phyloP scores from a whole-genome alignment of 139 green algal species.

The Micractinium conductrix region DNA sequence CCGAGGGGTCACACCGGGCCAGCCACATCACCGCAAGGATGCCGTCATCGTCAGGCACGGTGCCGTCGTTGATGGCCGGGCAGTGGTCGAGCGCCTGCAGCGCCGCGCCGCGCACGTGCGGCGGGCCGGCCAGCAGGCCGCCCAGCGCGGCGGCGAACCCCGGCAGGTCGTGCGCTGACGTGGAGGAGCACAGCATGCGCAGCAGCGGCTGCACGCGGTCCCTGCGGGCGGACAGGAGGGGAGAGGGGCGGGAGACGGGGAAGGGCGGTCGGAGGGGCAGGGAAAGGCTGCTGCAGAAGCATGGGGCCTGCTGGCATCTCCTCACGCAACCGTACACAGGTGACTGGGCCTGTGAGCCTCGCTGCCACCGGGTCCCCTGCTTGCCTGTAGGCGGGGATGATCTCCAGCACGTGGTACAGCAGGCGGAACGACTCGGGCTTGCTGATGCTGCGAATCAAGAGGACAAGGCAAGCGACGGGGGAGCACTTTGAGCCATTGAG shows the following conservation, averaged over 20 bases:
- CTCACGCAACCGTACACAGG: too few relatives aligned
- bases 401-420: conserved; percentile 79
- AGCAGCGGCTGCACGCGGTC: conserved; percentile 75
- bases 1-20: conserved; percentile 58
- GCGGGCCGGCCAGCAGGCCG: conserved; percentile 45
- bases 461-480: conserved; percentile 17
- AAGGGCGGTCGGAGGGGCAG: too few relatives aligned
- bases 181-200: conserved; percentile 61
- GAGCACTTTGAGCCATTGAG: too few relatives aligned
- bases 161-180: conserved; percentile 44
- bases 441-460: conserved; percentile 60
- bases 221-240: conserved; percentile 45
- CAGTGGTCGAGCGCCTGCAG: conserved; percentile 69
- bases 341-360: too few relatives aligned
- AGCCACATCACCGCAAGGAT: conserved; percentile 65
- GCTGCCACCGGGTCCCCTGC: too few relatives aligned
- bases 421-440: conserved; percentile 62
- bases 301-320: too few relatives aligned
- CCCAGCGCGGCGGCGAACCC: conserved; percentile 65
- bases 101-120: conserved; percentile 65
- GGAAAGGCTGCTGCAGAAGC: too few relatives aligned
- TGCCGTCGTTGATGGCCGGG: conserved; percentile 49
- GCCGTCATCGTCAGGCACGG: conserved; percentile 28
- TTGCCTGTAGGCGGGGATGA: conserved; percentile 73
- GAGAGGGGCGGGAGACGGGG: not conserved